Percentiles rank a stretch among this genome's conserved stretches.
Evolutionary conservation across 208 protist genomes (phyloP).

Genomic region (Trypanosoma vivax): DNA sequence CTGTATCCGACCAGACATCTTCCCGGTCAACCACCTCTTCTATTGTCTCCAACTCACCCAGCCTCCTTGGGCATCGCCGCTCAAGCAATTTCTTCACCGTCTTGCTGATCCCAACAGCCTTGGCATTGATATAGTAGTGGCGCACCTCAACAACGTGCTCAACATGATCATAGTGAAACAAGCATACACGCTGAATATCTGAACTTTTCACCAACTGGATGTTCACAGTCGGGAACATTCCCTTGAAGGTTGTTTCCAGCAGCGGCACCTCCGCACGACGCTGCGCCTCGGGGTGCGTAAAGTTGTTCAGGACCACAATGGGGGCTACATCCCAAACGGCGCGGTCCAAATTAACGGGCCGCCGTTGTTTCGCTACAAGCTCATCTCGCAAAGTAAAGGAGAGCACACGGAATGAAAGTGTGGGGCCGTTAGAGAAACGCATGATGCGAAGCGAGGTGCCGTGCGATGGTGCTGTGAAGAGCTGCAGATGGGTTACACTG

Average conservation of each 20-base stretch:
- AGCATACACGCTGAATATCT: constrained; percentile 78
- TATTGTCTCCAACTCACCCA: constrained; percentile 71
- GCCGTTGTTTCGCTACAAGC: constrained; percentile 68
- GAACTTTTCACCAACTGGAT: constrained; percentile 73
- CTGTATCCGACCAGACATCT: constrained; percentile 84
- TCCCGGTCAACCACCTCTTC: constrained; percentile 79
- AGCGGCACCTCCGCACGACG: constrained; percentile 66
- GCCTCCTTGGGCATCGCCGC: constrained; percentile 69
- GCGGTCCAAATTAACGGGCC: constrained; percentile 40
- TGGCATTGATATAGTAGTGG: constrained; percentile 84
- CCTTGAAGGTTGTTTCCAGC: constrained; percentile 79
- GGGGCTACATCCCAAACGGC: constrained; percentile 79
- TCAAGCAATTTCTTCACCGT: constrained; percentile 87
- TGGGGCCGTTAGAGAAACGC: constrained; percentile 87
- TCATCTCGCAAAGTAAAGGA: constrained; percentile 85
- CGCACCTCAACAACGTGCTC: constrained; percentile 83
- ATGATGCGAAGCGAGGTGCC: constrained; percentile 87
- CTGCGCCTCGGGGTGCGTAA: constrained; percentile 64
- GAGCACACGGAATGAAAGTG: constrained; percentile 81
- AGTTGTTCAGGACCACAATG: constrained; percentile 91
- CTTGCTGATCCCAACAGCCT: constrained; percentile 64
- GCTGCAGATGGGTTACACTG: constrained; percentile 80
- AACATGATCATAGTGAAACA: constrained; percentile 87
- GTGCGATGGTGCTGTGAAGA: constrained; percentile 76
- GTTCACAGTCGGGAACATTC: constrained; percentile 77